A percentile compares a stretch with the other conserved stretches of the same genome.
Evolutionary conservation across 23 red algal genomes (phyloP).

Genomic region (Gracilaria caudata): DNA sequence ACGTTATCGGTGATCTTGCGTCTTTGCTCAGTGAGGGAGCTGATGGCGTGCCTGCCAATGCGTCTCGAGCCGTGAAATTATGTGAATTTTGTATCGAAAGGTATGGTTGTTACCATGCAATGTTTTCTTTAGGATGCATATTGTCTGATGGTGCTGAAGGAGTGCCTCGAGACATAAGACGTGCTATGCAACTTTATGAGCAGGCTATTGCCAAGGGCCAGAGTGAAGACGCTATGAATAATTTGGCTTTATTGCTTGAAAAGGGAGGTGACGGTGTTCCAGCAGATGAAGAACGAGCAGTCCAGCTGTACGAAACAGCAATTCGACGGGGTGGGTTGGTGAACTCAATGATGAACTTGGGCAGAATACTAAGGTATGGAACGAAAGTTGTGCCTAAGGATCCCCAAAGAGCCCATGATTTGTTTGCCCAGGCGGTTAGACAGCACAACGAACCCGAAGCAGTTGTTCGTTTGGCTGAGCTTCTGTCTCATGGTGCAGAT

Average conservation of each 20-base stretch:
- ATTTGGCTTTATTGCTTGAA: slow-evolving; percentile 32
- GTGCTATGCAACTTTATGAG: slow-evolving; percentile 22
- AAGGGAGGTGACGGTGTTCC: slow-evolving; percentile 31
- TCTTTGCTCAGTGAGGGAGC: slow-evolving; percentile 33
- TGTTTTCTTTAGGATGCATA: slow-evolving; percentile 1
- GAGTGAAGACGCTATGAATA: slow-evolving; percentile 26
- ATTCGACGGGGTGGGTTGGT: background rate
- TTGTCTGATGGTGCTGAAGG: slow-evolving; percentile 27
- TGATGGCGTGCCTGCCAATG: slow-evolving; percentile 11
- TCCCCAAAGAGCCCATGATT: slow-evolving; percentile 16
- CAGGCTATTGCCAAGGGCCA: background rate
- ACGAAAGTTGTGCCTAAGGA: background rate
- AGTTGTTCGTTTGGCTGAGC: slow-evolving; percentile 6
- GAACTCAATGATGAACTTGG: slow-evolving; percentile 13
- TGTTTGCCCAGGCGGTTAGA: background rate
- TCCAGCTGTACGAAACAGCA: slow-evolving; percentile 26
- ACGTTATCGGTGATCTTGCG: slow-evolving; percentile 35
- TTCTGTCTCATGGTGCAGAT: background rate
- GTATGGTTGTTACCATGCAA: slow-evolving; percentile 1
- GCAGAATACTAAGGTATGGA: background rate
- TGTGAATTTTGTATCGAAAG: slow-evolving; percentile 37
- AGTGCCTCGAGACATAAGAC: slow-evolving; percentile 10
- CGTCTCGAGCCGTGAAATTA: slow-evolving; percentile 23
- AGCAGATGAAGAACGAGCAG: slow-evolving; percentile 26
- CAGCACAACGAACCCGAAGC: slow-evolving; percentile 2